Evolutionary conservation across 257 asterid species (phyloP).

Genomic region (Petunia axillaris): DNA sequence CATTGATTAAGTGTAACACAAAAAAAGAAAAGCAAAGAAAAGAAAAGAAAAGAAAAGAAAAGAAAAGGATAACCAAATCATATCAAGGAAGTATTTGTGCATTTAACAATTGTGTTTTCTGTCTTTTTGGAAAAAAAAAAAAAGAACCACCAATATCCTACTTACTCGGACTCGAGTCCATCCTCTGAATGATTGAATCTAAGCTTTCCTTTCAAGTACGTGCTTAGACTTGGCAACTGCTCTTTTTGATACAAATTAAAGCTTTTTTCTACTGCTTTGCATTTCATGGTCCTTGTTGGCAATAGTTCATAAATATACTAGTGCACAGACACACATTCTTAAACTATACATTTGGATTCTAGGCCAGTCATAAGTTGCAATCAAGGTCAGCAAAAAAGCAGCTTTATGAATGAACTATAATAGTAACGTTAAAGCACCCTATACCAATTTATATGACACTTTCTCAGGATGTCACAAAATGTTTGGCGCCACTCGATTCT

Average conservation of each 20-base stretch:
- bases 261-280: background rate
- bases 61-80: background rate
- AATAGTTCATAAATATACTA: slow-evolving; percentile 1
- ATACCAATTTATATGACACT: background rate
- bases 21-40: background rate
- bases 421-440: background rate
- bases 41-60: too few species aligned
- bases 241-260: background rate
- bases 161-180: background rate
- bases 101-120: background rate
- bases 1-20: background rate
- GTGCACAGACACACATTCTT: background rate
- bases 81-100: background rate
- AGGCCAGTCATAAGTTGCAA: background rate
- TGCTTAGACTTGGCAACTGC: background rate
- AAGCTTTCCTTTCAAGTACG: background rate
- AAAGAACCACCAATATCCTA: background rate
- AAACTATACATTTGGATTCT: background rate
- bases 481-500: background rate
- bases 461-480: background rate
- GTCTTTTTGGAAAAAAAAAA: too few species aligned
- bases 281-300: background rate
- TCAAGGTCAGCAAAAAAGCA: background rate
- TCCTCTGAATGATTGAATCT: background rate
- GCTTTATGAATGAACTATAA: background rate